Evolutionary conservation across 2,329 filamentous ascomycete genomes (phyloP).

Genomic region (Fusarium ambrosium): DNA sequence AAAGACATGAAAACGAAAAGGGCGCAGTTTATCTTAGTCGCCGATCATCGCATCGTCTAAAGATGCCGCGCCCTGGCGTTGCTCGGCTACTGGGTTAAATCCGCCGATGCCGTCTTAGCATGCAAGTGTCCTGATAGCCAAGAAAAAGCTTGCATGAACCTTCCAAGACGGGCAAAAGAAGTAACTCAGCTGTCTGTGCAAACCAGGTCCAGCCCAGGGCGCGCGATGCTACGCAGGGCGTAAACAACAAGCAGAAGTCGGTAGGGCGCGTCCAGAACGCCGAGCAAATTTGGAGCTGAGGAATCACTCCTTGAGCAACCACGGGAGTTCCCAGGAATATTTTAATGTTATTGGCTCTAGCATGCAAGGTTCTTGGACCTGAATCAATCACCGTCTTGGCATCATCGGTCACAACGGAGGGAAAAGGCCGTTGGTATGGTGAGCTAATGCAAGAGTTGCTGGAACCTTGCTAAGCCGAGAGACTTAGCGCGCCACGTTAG

Average conservation of each 20-base stretch:
- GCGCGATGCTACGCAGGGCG: not conserved
- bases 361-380: not conserved
- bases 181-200: not conserved
- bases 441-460: constrained; percentile 24
- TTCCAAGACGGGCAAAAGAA: not conserved
- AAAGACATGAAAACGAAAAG: not conserved
- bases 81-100: not conserved
- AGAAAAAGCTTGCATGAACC: constrained; percentile 5
- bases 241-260: not conserved
- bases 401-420: constrained; percentile 3
- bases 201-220: not conserved
- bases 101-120: constrained; percentile 1
- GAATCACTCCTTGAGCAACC: not conserved
- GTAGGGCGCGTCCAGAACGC: not conserved
- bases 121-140: constrained; percentile 2
- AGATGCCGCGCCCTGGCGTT: not conserved
- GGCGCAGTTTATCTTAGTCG: not conserved
- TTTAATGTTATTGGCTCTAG: not conserved
- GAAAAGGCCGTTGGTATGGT: constrained; percentile 1
- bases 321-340: not conserved
- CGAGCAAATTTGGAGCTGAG: not conserved
- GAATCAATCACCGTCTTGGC: constrained; percentile 7
- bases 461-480: constrained; percentile 30
- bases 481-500: constrained; percentile 18
- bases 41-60: not conserved